phyloP scores from a whole-genome alignment of 805 yeast species.

The Candida arabinofermentans region DNA sequence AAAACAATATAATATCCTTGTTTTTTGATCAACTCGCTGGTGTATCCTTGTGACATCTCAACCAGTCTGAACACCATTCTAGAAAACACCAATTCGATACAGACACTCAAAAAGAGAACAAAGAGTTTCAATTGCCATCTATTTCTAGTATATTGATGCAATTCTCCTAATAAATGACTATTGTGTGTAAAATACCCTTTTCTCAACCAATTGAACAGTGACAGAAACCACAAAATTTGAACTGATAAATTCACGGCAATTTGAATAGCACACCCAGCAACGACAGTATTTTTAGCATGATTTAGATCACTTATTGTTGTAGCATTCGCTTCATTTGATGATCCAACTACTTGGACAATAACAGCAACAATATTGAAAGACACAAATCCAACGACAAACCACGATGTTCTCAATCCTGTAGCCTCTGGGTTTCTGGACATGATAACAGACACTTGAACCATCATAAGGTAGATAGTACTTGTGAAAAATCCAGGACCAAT shows the following conservation, averaged over 20 bases:
- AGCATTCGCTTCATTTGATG: constrained; percentile 57
- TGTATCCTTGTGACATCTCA: constrained; percentile 72
- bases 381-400: constrained; percentile 61
- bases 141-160: constrained; percentile 33
- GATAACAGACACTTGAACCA: constrained; percentile 63
- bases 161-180: constrained; percentile 32
- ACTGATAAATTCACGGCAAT: constrained; percentile 65
- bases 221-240: constrained; percentile 42
- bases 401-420: constrained; percentile 51
- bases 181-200: constrained; percentile 23
- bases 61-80: constrained; percentile 71
- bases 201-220: constrained; percentile 40
- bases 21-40: constrained; percentile 56
- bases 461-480: constrained; percentile 73
- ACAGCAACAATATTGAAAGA: constrained; percentile 61
- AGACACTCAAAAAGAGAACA: constrained; percentile 42
- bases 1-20: constrained; percentile 56
- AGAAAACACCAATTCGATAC: constrained; percentile 41
- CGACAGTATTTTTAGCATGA: constrained; percentile 60
- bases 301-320: constrained; percentile 31
- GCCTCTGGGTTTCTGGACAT: constrained; percentile 50
- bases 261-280: constrained; percentile 76
- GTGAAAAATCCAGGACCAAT: constrained; percentile 82
- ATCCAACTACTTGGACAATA: constrained; percentile 70
- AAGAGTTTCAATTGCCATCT: constrained; percentile 36